Evolutionary conservation across 2,329 filamentous ascomycete species (phyloP).

Genomic region (Pseudonectria foliicola): DNA sequence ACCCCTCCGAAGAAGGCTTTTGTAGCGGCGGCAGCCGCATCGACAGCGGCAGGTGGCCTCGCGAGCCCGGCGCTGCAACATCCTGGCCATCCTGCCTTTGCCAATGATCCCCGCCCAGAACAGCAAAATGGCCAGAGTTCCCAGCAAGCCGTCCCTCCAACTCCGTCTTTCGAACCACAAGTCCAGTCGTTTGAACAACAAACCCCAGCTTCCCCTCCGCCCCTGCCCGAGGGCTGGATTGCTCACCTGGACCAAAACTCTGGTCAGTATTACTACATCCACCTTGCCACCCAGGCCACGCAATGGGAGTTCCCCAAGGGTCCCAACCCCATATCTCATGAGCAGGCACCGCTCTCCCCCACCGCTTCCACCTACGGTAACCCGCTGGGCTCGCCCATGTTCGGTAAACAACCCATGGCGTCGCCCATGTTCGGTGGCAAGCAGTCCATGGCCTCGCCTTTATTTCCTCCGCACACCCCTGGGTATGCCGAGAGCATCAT

Average conservation of each 20-base stretch:
- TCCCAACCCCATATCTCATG: constrained; percentile 79
- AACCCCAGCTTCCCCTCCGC: constrained; percentile 77
- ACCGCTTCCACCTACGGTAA: constrained; percentile 71
- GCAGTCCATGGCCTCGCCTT: constrained; percentile 61
- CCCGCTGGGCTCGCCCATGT: constrained; percentile 61
- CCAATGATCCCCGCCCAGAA: constrained; percentile 64
- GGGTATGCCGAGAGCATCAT: constrained; percentile 82
- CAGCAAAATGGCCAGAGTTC: constrained; percentile 39
- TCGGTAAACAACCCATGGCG: constrained; percentile 50
- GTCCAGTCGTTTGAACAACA: constrained; percentile 34
- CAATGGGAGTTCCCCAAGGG: constrained; percentile 99
- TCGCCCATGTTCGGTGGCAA: constrained; percentile 62
- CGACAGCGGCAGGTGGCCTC: constrained; percentile 23
- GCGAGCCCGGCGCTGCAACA: constrained; percentile 46
- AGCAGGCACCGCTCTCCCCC: constrained; percentile 75
- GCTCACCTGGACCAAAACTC: constrained; percentile 92
- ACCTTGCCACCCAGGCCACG: constrained; percentile 87
- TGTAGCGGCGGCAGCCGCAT: constrained; percentile 14
- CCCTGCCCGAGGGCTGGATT: constrained; percentile 96
- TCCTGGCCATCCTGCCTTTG: constrained; percentile 79
- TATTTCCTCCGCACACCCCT: constrained; percentile 74
- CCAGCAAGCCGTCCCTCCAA: constrained; percentile 37
- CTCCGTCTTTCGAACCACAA: constrained; percentile 12
- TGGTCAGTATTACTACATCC: constrained; percentile 98
- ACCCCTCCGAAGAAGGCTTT: constrained; percentile 24